These are phyloP conservation scores for Fusarium newnesense DNA, from an alignment of 2,329 filamentous ascomycete genomes.

Conservation along the genomic window DNA sequence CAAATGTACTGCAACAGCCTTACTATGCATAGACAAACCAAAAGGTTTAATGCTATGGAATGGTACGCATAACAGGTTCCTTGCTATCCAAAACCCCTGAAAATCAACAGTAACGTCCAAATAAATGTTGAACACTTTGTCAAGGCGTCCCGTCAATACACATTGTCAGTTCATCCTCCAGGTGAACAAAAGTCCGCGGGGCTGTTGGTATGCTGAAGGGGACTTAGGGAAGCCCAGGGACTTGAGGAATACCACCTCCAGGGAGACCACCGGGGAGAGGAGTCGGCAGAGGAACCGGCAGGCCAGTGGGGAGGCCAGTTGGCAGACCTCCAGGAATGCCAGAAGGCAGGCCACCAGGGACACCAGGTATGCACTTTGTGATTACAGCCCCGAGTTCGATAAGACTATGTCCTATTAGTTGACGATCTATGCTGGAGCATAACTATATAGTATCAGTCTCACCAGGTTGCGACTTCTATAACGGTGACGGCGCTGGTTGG, in stretches of 20 bases:
- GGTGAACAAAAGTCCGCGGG: too few species aligned
- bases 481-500: not conserved
- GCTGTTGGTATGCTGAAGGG: too few species aligned
- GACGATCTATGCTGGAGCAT: fast-evolving
- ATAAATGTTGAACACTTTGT: too few species aligned
- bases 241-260: not conserved
- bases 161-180: too few species aligned
- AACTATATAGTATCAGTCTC: fast-evolving
- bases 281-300: not conserved
- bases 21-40: too few species aligned
- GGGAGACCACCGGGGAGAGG: not conserved
- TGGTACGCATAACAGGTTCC: too few species aligned
- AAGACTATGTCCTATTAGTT: not conserved
- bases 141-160: too few species aligned
- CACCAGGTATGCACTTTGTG: not conserved
- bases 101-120: too few species aligned
- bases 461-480: not conserved
- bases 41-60: too few species aligned
- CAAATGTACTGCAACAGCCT: too few species aligned
- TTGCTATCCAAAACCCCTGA: too few species aligned
- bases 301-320: not conserved
- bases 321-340: not conserved
- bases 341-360: not conserved
- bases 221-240: too few species aligned
- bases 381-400: not conserved